Base-by-base conservation (phyloP, 192 early-diverging fungal genomes). In the Entomortierella parvispora region DNA sequence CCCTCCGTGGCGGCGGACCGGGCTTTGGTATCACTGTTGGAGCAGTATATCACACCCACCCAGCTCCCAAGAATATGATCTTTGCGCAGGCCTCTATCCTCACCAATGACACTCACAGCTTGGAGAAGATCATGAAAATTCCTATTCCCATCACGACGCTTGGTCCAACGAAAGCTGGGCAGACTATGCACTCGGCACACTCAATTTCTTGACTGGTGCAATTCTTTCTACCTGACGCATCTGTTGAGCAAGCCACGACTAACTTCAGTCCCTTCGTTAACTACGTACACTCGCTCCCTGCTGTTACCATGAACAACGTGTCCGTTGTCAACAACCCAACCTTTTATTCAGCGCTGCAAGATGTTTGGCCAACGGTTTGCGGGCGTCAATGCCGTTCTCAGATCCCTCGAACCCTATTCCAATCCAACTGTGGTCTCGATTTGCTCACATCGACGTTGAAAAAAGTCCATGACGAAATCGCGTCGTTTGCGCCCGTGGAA, bases 1-100 rank as follows among this genome's bases (percentile, higher is more conserved):
- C 86, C 9, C 52, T 89, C 17, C 86, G 87, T 40, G 89, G 89
- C n/a, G 88, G 88, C 25, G 83, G 79, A 26, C 62, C 45, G 0
- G 60, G 48, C 25, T 82, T 64, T 65, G 80, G 64, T 23, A 70
- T 72, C 31, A 61, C 78, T 9, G 70, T 74, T 17, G 62, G 65
- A 28, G 70, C 70, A 9, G 47, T 59, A 4, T 65, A 65, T 34
- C 29, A 29, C n/a, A 74, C 62, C 37, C 70, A 74, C 25, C 62
- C 70, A 11, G 23, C 70, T 0, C 2, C 64, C 0, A 54, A 60
- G n/a, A 65, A 45, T 40, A 49, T 65, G 26, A 65, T 47, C 42
- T 54, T 47, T 53, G 62, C 57, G 6, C 4, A 0, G 5, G 22
- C 26, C 9, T 0, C 7, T 3, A 1, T 74, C 23, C 46, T 40